Conservation (phyloP, 352 stramenopile genomes). For the Plasmopara viticola region DNA sequence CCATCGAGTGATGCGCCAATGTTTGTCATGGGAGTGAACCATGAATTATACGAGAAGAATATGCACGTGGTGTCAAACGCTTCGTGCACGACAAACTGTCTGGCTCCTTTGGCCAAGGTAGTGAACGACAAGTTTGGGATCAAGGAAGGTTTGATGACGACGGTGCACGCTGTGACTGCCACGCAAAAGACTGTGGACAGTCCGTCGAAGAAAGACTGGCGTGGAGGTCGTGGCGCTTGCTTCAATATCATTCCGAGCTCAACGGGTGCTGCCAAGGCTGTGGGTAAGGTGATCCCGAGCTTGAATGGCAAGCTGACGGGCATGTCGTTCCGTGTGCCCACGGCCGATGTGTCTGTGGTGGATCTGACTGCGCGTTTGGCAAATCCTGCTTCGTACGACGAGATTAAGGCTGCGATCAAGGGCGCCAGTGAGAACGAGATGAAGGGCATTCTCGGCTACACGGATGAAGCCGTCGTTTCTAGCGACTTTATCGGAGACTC, state of each 20-base stretch:
- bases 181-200: slow-evolving; percentile 97
- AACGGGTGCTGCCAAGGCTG: slow-evolving; percentile 97
- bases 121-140: slow-evolving; percentile 99
- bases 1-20: slow-evolving; percentile 97
- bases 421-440: slow-evolving; percentile 89
- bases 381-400: slow-evolving; percentile 94
- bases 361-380: slow-evolving; percentile 81
- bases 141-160: slow-evolving; percentile 98
- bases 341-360: slow-evolving; percentile 85
- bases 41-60: slow-evolving; percentile 89
- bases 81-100: slow-evolving; percentile 99
- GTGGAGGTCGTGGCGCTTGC: slow-evolving; percentile 92
- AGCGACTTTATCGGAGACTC: slow-evolving; percentile 96
- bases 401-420: slow-evolving; percentile 97
- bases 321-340: slow-evolving; percentile 90
- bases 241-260: slow-evolving; percentile 99
- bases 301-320: slow-evolving; percentile 90
- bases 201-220: slow-evolving; percentile 98
- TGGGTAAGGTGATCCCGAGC: slow-evolving; percentile 97
- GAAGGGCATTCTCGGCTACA: slow-evolving; percentile 98
- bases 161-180: slow-evolving; percentile 97
- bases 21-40: slow-evolving; percentile 99
- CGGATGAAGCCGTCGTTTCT: slow-evolving; percentile 94
- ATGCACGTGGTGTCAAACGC: slow-evolving; percentile 98
- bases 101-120: slow-evolving; percentile 97